Conservation (phyloP, 176 grass and related monocot genomes). For the Triticum timopheevii region DNA sequence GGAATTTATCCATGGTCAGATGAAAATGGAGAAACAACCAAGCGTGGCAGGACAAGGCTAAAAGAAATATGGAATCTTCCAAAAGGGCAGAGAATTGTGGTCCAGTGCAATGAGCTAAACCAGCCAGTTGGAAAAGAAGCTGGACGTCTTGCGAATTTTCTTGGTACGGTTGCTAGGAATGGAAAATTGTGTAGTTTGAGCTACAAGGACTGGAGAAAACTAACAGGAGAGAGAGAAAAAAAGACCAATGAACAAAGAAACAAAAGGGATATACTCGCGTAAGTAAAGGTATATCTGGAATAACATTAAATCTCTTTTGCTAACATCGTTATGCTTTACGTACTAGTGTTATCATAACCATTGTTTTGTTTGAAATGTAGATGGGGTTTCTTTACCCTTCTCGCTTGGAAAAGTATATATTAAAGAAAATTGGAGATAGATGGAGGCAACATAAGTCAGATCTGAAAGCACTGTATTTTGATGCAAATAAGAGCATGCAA, state of each 20-base stretch:
- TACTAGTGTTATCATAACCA: too few species aligned
- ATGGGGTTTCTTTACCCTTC: too few species aligned
- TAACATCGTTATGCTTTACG: too few species aligned
- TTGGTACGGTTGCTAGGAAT: constrained; percentile 15
- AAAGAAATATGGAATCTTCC: constrained; percentile 12
- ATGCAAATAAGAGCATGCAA: not conserved
- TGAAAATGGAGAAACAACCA: not conserved
- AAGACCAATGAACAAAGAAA: too few species aligned
- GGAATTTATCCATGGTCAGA: too few species aligned
- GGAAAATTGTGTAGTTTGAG: not conserved
- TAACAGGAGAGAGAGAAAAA: too few species aligned
- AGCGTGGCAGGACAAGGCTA: not conserved
- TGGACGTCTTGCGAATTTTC: not conserved
- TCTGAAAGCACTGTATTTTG: not conserved
- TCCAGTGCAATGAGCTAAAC: not conserved
- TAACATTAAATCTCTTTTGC: too few species aligned
- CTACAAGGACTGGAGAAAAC: too few species aligned
- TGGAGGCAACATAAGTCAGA: constrained; percentile 16
- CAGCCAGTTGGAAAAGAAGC: not conserved
- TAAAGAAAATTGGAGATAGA: not conserved
- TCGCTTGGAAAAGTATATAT: not conserved
- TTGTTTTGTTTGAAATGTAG: not conserved
- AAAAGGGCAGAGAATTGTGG: not conserved
- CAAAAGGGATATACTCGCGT: too few species aligned
- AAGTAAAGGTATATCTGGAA: too few species aligned